phyloP scores from a whole-genome alignment of 2,329 filamentous ascomycete species.

The Trichophyton schoenleinii region DNA sequence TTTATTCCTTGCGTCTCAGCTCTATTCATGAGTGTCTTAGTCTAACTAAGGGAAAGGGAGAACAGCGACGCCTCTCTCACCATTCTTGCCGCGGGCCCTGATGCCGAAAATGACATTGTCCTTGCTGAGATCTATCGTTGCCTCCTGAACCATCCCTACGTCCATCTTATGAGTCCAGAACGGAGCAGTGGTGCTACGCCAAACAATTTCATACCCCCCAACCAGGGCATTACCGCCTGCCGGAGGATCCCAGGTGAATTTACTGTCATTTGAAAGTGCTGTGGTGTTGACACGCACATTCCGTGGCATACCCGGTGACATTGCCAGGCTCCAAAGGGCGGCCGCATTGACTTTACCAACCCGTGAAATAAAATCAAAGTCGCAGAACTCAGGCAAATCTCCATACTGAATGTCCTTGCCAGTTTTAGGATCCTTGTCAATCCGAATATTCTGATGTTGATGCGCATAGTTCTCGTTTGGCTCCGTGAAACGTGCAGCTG shows the following conservation, averaged over 20 bases:
- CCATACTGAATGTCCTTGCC: conserved; percentile 9
- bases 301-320: conserved; percentile 8
- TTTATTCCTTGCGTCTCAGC: too few species aligned
- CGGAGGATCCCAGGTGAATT: conserved; percentile 8
- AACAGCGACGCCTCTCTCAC: conserved; percentile 10
- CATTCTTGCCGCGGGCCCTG: conserved; percentile 8
- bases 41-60: conserved; percentile 6
- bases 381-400: conserved; percentile 10
- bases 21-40: too few species aligned
- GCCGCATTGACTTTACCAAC: conserved; percentile 9
- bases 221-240: conserved; percentile 5
- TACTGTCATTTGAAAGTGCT: conserved; percentile 7
- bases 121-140: conserved; percentile 9
- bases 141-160: conserved; percentile 7
- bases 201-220: conserved; percentile 10
- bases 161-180: conserved; percentile 10
- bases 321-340: conserved; percentile 9
- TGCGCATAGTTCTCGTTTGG: conserved; percentile 10
- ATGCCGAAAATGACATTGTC: conserved; percentile 11
- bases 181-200: conserved; percentile 10
- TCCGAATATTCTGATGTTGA: conserved; percentile 9
- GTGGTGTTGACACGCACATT: conserved; percentile 9
- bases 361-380: conserved; percentile 8
- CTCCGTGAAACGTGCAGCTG: conserved; percentile 10
- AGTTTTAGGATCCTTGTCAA: conserved; percentile 7